Conservation (phyloP, 768 basidiomycete species). For the Suillus americanus region DNA sequence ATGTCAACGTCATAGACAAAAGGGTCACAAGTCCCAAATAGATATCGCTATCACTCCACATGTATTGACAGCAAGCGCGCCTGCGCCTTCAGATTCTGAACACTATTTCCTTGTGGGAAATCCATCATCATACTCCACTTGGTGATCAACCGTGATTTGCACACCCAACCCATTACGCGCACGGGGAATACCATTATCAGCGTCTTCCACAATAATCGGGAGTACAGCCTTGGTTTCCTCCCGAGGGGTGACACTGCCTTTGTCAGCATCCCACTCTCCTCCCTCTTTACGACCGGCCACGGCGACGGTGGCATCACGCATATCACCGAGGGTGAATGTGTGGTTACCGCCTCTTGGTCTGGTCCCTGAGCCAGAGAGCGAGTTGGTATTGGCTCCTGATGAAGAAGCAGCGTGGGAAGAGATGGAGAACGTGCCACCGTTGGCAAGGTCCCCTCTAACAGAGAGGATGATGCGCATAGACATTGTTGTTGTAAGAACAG, state of each 20-base stretch:
- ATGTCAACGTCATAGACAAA: not conserved
- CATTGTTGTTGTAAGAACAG: conserved; percentile 87
- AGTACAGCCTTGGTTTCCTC: conserved; percentile 36
- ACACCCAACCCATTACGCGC: conserved; percentile 40
- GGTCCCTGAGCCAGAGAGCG: conserved; percentile 22
- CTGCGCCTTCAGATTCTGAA: not conserved
- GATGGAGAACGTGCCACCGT: conserved; percentile 71
- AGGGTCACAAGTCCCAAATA: not conserved
- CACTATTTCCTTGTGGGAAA: conserved; percentile 16
- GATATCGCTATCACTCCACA: not conserved
- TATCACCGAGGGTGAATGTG: conserved; percentile 48
- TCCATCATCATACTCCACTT: conserved; percentile 49
- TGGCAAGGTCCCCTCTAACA: conserved; percentile 71
- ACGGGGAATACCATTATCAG: conserved; percentile 17
- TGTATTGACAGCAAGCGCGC: not conserved
- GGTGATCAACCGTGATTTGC: conserved; percentile 56
- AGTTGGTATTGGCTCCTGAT: conserved; percentile 52
- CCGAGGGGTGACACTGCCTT: conserved; percentile 41
- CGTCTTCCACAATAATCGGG: conserved; percentile 32
- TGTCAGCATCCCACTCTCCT: conserved; percentile 33
- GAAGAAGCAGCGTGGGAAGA: conserved; percentile 40
- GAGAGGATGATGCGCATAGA: conserved; percentile 82
- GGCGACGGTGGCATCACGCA: conserved; percentile 52
- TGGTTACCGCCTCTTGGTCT: conserved; percentile 27
- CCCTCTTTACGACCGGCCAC: conserved; percentile 49